Base-by-base conservation (phyloP, 2,329 filamentous ascomycete species). In the Cladobotryum mycophilum region DNA sequence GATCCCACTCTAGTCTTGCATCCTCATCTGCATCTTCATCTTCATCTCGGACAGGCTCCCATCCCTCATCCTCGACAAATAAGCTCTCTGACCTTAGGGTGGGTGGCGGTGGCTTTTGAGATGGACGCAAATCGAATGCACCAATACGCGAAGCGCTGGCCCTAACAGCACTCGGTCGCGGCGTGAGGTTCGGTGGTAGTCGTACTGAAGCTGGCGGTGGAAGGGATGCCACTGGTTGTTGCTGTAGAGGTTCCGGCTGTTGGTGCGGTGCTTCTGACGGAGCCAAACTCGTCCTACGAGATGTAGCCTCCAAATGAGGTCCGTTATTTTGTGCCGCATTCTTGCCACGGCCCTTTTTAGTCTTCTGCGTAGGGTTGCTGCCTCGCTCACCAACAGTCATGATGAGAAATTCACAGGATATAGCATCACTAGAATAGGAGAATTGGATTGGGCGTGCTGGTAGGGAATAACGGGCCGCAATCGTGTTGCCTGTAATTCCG, bases 381-480 rank as follows among this genome's bases (percentile, higher is more conserved):
- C 74, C 73, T 52, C 76, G 74, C 57, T 89, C 86, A 13, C 87
- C 88, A 8, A 86, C 82, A 1, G 88, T 92, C 86, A 90, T 91
- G 53, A 92, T 76, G 41, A 89, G 85, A 59, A 90, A 91, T 56
- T 91, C 85, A 65, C 84, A 88, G 36, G 80, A 70, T 33, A 91
- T 74, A 34, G 84, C 86, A 52, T 85, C 82, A 40, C 79, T 77
- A 20, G 78, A 75, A 61, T 92, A 92, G 41, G 76, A 80, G 53
- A 92, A 76, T 60, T 89, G 85, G 62, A 92, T 78, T 1, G 88
- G 88, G 14, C 80, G 79, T 14, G 81, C 80, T 4, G 88, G 86
- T 22, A 79, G 72, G 2, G 88, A 90, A 67, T 90, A 91, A 48
- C 75, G 75, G 12, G 86, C 85, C 14, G 76, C 79, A 13, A 91